Evolutionary conservation across 345 rosid genomes (phyloP).

Genomic region (Linum tenue): DNA sequence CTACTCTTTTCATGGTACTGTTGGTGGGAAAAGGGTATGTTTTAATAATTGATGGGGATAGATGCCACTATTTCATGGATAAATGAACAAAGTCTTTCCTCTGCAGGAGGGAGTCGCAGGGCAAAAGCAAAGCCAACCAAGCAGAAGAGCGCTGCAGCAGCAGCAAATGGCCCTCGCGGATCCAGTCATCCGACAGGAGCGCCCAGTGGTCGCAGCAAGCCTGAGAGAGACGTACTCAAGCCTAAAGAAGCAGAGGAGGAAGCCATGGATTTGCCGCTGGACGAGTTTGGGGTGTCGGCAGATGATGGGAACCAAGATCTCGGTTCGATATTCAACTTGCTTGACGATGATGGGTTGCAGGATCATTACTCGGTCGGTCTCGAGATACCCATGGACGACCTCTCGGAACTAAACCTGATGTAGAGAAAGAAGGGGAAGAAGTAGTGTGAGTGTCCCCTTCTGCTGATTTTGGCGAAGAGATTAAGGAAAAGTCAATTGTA

Average conservation of each 20-base stretch:
- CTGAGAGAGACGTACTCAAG: no score
- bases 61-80: slow-evolving; percentile 20
- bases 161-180: neutral
- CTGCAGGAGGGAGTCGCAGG: slow-evolving; percentile 25
- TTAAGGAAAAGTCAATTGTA: no score
- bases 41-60: no score
- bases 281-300: slow-evolving; percentile 26
- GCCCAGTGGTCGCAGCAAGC: no score
- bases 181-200: neutral
- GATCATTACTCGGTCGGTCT: slow-evolving; percentile 71
- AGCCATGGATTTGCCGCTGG: slow-evolving; percentile 43
- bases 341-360: slow-evolving; percentile 56
- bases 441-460: no score
- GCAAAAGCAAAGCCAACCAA: slow-evolving; percentile 55
- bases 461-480: neutral
- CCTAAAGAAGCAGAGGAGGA: slow-evolving; percentile 39
- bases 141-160: slow-evolving; percentile 37
- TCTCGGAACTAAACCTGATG: slow-evolving; percentile 36
- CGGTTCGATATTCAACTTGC: slow-evolving; percentile 41
- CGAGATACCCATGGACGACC: slow-evolving; percentile 91
- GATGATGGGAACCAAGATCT: slow-evolving; percentile 40
- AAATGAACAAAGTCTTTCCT: slow-evolving; percentile 21
- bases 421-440: neutral
- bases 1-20: slow-evolving; percentile 34
- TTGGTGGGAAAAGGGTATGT: slow-evolving; percentile 36